A percentile compares a stretch with the other conserved stretches of the same genome.
Conservation (phyloP, 1,284 basidiomycete genomes). For the Rhodotorula mucilaginosa region DNA sequence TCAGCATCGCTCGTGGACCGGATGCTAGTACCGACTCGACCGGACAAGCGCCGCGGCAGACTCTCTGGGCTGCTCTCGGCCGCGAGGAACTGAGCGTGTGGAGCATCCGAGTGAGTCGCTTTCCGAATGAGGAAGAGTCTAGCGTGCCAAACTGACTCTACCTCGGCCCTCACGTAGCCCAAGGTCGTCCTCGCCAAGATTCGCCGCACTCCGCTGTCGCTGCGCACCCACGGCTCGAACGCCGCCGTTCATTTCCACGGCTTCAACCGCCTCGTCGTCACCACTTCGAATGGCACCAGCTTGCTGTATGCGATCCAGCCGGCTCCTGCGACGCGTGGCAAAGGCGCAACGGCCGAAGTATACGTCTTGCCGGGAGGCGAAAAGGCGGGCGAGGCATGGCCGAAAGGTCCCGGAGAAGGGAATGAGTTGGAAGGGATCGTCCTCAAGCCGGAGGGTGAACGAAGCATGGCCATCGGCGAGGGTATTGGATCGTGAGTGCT, state of each 20-base stretch:
- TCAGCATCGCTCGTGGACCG: conserved; percentile 26
- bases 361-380: conserved; percentile 36
- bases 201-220: conserved; percentile 27
- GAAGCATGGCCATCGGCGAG: conserved; percentile 30
- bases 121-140: too few species aligned
- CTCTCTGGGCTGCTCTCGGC: conserved; percentile 30
- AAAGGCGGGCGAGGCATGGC: conserved; percentile 23
- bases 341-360: neutral
- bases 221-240: conserved; percentile 38
- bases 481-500: conserved; percentile 30
- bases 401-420: conserved; percentile 32
- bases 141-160: too few species aligned
- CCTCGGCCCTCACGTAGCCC: conserved; percentile 2
- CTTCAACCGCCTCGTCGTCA: conserved; percentile 23
- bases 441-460: conserved; percentile 23
- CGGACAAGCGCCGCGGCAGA: neutral
- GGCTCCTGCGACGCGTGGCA: neutral
- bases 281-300: conserved; percentile 35
- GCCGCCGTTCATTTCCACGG: conserved; percentile 25
- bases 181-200: conserved; percentile 40
- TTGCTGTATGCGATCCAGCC: conserved; percentile 34
- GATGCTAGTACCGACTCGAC: neutral
- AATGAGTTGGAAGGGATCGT: conserved; percentile 22
- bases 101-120: conserved; percentile 25
- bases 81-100: conserved; percentile 37